Conservation (phyloP, 1,284 basidiomycete species). For the Rhodotorula sp. region DNA sequence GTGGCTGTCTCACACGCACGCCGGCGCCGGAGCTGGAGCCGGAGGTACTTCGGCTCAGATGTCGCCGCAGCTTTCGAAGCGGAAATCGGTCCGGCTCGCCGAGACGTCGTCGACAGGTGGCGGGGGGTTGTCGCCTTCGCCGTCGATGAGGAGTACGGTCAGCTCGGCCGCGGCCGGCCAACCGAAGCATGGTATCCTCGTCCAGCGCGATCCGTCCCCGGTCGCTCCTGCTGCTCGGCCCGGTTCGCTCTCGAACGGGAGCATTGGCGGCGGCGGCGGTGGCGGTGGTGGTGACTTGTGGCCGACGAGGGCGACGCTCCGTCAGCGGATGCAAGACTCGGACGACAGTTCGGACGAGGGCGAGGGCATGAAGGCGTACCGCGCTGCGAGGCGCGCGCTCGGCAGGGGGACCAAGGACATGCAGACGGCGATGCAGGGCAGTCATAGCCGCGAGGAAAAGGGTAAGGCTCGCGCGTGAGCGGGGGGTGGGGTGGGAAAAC, state of each 20-base stretch:
- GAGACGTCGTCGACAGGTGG: constrained; percentile 1
- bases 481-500: too few species aligned
- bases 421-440: constrained; percentile 20
- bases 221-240: constrained; percentile 3
- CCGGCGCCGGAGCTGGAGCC: background rate
- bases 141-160: constrained; percentile 18
- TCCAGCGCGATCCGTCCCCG: constrained; percentile 27
- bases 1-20: background rate
- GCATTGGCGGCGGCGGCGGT: constrained; percentile 8
- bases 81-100: constrained; percentile 43
- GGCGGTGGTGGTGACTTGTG: constrained; percentile 14
- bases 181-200: constrained; percentile 27
- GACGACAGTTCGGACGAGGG: constrained; percentile 31
- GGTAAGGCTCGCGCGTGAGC: constrained; percentile 10
- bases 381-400: constrained; percentile 30
- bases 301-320: constrained; percentile 13
- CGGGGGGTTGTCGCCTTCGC: constrained; percentile 16
- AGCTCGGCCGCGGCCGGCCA: constrained; percentile 2
- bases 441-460: constrained; percentile 25
- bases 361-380: constrained; percentile 30
- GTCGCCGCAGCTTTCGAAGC: constrained; percentile 23
- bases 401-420: constrained; percentile 20
- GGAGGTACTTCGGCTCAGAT: background rate
- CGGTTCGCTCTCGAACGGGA: constrained; percentile 4
- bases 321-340: constrained; percentile 28